A percentile compares a stretch with the other conserved stretches of the same genome.
Conservation (phyloP, 805 yeast genomes). For the Yarrowia osloensis region DNA sequence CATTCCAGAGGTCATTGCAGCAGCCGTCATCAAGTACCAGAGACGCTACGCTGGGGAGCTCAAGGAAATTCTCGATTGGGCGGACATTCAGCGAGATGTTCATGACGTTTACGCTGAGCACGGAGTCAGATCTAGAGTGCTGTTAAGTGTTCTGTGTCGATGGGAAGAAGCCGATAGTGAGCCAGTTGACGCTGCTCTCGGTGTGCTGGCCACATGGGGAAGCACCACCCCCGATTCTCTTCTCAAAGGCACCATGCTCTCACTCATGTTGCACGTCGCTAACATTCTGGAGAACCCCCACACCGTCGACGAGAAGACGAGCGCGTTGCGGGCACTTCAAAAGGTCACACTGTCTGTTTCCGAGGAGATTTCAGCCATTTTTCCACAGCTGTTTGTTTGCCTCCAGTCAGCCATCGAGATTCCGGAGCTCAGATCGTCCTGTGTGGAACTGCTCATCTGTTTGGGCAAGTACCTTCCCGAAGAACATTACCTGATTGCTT, state of each 20-base stretch:
- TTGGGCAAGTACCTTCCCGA: conserved; percentile 10
- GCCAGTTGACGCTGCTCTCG: conserved; percentile 13
- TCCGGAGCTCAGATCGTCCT: neutral
- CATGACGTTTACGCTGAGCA: neutral
- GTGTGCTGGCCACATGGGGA: conserved; percentile 1
- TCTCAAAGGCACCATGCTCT: neutral
- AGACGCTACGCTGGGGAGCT: neutral
- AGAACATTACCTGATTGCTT: conserved; percentile 15
- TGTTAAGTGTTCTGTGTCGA: neutral
- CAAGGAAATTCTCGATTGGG: conserved; percentile 12
- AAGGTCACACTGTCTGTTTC: conserved; percentile 7
- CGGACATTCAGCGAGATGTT: neutral
- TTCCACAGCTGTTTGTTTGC: conserved; percentile 21
- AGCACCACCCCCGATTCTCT: neutral
- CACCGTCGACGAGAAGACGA: conserved; percentile 6
- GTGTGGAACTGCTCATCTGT: neutral
- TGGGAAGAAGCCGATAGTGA: conserved; percentile 11
- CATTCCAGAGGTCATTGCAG: conserved; percentile 20
- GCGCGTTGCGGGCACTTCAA: conserved; percentile 3
- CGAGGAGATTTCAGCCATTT: conserved; percentile 4
- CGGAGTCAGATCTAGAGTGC: conserved; percentile 1
- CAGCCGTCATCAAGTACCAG: conserved; percentile 12
- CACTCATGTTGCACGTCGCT: conserved; percentile 13
- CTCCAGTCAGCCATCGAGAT: conserved; percentile 4
- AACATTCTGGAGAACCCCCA: conserved; percentile 16